A percentile compares a stretch with the other conserved stretches of the same genome.
Evolutionary conservation across 139 green algal genomes (phyloP).

Genomic region (Chlamydomonas sp.): DNA sequence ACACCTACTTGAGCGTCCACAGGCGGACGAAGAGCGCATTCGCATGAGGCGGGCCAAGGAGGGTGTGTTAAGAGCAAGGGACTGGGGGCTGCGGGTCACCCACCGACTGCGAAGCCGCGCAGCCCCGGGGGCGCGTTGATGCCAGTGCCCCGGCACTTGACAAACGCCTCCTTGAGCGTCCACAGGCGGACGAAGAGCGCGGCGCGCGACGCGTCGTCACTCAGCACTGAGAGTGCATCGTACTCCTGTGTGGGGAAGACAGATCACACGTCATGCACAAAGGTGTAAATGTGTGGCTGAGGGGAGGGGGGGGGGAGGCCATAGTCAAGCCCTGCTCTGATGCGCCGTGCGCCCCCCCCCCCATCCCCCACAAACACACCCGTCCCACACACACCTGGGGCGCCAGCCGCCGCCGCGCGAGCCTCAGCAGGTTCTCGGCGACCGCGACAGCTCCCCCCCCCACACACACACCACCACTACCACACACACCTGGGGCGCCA

Average conservation of each 20-base stretch:
- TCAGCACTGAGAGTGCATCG: not conserved
- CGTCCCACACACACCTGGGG: not conserved
- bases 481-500: too few relatives aligned
- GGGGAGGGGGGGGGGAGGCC: not conserved
- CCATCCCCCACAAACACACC: not conserved
- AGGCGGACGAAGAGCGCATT: too few relatives aligned
- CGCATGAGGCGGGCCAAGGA: too few relatives aligned
- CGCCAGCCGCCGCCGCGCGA: slow-evolving; percentile 4
- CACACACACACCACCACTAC: too few relatives aligned
- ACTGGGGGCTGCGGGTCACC: too few relatives aligned
- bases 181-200: slow-evolving; percentile 55
- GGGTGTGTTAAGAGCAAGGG: too few relatives aligned
- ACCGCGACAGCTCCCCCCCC: too few relatives aligned
- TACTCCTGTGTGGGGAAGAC: not conserved
- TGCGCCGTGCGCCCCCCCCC: not conserved
- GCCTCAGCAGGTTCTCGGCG: too few relatives aligned
- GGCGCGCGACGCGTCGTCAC: not conserved
- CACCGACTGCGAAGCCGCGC: slow-evolving; percentile 45
- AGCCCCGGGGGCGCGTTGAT: slow-evolving; percentile 50
- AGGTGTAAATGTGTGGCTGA: not conserved
- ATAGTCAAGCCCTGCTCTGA: not conserved
- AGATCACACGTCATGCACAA: not conserved
- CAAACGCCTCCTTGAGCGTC: slow-evolving; percentile 71
- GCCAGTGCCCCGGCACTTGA: slow-evolving; percentile 54
- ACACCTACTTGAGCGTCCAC: slow-evolving; percentile 72